Evolutionary conservation across 2,329 filamentous ascomycete genomes (phyloP).

Genomic region (Aspergillus sp.): DNA sequence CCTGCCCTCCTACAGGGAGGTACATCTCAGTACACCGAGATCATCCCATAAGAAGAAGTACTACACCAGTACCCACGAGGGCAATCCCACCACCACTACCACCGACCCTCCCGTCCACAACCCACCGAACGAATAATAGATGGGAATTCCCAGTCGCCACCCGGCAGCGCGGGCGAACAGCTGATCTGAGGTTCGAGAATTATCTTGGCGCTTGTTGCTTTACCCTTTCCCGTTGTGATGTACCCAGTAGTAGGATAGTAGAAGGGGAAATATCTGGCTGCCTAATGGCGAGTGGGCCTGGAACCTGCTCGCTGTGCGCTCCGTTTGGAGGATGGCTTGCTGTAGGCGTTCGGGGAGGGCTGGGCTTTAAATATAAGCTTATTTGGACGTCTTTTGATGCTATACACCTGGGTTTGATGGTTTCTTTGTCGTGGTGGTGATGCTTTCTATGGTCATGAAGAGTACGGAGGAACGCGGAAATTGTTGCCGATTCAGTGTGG

Average conservation of each 20-base stretch:
- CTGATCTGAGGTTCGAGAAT: neutral
- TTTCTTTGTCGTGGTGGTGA: neutral
- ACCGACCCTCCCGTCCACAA: neutral
- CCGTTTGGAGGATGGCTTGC: constrained; percentile 11
- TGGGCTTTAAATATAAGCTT: constrained; percentile 24
- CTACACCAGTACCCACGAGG: neutral
- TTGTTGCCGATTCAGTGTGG: neutral
- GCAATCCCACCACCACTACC: neutral
- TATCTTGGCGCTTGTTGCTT: too few relatives aligned
- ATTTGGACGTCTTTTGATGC: constrained; percentile 12
- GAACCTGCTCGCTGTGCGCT: neutral
- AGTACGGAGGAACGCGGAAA: neutral
- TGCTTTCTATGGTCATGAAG: neutral
- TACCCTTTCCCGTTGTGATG: neutral
- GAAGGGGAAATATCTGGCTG: constrained; percentile 13
- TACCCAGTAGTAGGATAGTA: neutral
- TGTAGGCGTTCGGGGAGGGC: neutral
- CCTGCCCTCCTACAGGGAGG: neutral
- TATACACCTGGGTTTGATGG: neutral
- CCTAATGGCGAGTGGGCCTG: constrained; percentile 20
- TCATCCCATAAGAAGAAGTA: neutral
- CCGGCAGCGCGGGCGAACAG: neutral
- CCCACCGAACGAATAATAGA: neutral
- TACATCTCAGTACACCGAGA: neutral
- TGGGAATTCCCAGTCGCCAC: neutral